Conservation (phyloP, 179 eudicot genomes). For the Actinidia arguta region DNA sequence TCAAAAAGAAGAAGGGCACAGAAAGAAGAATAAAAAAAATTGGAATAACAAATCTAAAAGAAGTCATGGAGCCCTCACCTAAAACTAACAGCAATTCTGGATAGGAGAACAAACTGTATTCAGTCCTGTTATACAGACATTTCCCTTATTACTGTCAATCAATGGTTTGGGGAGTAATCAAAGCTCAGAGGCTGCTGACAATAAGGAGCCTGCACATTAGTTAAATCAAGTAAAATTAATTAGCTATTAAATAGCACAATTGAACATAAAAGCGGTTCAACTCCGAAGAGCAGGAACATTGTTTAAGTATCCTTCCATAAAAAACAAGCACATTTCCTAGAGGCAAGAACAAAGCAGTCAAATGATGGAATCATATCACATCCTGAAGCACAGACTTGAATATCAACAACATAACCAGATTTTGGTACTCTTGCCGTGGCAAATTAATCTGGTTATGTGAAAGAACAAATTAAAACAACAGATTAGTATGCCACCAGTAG, state of each 20-base stretch:
- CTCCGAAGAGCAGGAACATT: background rate
- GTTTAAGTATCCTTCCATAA: no score
- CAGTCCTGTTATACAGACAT: conserved; percentile 2
- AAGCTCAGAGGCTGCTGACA: conserved; percentile 86
- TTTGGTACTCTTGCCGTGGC: no score
- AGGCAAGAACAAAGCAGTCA: background rate
- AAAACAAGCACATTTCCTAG: background rate
- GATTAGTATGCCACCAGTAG: background rate
- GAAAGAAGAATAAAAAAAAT: no score
- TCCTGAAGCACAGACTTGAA: no score
- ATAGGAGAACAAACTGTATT: background rate
- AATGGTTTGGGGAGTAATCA: conserved; percentile 70
- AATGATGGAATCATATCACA: background rate
- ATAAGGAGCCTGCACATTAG: conserved; percentile 70
- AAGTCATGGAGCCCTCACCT: no score
- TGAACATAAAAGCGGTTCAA: background rate
- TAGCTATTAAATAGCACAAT: background rate
- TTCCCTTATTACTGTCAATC: conserved; percentile 4
- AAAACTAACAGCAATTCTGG: background rate
- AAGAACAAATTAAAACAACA: no score
- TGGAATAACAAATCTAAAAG: no score
- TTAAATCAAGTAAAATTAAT: background rate
- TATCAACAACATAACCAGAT: background rate
- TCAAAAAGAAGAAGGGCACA: no score
- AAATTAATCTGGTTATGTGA: no score